Conservation (phyloP, 2,329 filamentous ascomycete species). For the Trichoderma brevicompactum region DNA sequence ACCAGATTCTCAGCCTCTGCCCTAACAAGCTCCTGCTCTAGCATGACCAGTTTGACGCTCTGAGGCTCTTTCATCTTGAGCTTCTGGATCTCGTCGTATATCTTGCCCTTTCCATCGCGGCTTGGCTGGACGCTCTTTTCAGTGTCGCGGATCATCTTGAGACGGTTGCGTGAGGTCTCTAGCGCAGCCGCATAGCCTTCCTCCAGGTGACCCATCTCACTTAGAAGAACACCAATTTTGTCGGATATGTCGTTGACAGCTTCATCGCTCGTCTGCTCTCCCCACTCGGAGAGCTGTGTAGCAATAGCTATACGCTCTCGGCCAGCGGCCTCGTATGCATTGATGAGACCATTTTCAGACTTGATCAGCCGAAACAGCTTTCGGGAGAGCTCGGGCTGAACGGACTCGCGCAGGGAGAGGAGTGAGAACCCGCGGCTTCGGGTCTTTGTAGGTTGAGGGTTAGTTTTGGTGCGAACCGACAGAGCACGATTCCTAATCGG, state of each 20-base stretch:
- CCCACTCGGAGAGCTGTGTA: slow-evolving; percentile 93
- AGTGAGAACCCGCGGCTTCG: slow-evolving; percentile 70
- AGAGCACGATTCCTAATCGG: slow-evolving; percentile 70
- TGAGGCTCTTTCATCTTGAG: slow-evolving; percentile 91
- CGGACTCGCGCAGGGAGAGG: slow-evolving; percentile 79
- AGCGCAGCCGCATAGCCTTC: slow-evolving; percentile 83
- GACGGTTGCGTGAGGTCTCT: slow-evolving; percentile 78
- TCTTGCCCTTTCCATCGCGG: slow-evolving; percentile 83
- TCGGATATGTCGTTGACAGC: slow-evolving; percentile 87
- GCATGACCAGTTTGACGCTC: slow-evolving; percentile 76
- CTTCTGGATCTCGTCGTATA: slow-evolving; percentile 88
- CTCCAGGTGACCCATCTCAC: slow-evolving; percentile 93
- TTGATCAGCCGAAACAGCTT: slow-evolving; percentile 93
- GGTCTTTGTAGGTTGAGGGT: slow-evolving; percentile 32
- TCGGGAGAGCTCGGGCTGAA: slow-evolving; percentile 86
- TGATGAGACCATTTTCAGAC: slow-evolving; percentile 86
- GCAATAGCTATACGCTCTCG: slow-evolving; percentile 85
- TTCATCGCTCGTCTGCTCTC: slow-evolving; percentile 87
- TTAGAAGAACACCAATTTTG: slow-evolving; percentile 90
- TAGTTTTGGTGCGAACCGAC: slow-evolving; percentile 67
- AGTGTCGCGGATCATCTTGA: slow-evolving; percentile 95
- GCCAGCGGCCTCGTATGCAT: slow-evolving; percentile 80
- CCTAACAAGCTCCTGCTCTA: slow-evolving; percentile 95
- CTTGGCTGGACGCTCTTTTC: slow-evolving; percentile 94
- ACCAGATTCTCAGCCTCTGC: slow-evolving; percentile 96